Percentiles rank a stretch among this genome's conserved stretches.
Evolutionary conservation across 352 stramenopile genomes (phyloP).

Genomic region (Phytophthora sp.): DNA sequence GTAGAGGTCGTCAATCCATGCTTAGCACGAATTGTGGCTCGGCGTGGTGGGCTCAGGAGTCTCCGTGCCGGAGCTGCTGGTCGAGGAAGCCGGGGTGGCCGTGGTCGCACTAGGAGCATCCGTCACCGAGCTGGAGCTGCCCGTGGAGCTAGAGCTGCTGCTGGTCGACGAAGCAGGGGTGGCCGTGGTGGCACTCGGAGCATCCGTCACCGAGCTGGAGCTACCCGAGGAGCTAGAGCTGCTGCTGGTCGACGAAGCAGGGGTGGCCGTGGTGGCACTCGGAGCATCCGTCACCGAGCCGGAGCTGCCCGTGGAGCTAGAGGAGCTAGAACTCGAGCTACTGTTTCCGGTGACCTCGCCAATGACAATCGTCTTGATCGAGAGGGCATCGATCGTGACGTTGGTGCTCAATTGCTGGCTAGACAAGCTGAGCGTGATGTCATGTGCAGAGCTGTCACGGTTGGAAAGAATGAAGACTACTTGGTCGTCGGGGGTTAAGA

Average conservation of each 20-base stretch:
- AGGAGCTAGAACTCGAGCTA: conserved; percentile 10
- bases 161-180: not conserved
- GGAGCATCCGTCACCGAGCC: conserved; percentile 14
- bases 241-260: not conserved
- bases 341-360: conserved; percentile 32
- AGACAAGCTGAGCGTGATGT: conserved; percentile 44
- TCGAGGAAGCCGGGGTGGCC: not conserved
- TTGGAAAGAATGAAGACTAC: conserved; percentile 58
- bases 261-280: conserved; percentile 3
- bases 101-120: not conserved
- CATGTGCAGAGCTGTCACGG: conserved; percentile 46
- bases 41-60: conserved; percentile 24
- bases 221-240: conserved; percentile 3
- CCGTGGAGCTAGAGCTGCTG: conserved; percentile 9
- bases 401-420: conserved; percentile 40
- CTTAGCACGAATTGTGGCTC: conserved; percentile 29
- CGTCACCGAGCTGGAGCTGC: not conserved
- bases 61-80: conserved; percentile 9
- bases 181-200: conserved; percentile 6
- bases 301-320: conserved; percentile 1
- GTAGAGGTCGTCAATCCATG: conserved; percentile 10
- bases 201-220: conserved; percentile 14
- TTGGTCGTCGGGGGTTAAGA: conserved; percentile 55
- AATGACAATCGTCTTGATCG: conserved; percentile 57
- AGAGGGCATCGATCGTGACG: conserved; percentile 47